phyloP scores from a whole-genome alignment of 345 rosid species.

The Gossypium arboreum region DNA sequence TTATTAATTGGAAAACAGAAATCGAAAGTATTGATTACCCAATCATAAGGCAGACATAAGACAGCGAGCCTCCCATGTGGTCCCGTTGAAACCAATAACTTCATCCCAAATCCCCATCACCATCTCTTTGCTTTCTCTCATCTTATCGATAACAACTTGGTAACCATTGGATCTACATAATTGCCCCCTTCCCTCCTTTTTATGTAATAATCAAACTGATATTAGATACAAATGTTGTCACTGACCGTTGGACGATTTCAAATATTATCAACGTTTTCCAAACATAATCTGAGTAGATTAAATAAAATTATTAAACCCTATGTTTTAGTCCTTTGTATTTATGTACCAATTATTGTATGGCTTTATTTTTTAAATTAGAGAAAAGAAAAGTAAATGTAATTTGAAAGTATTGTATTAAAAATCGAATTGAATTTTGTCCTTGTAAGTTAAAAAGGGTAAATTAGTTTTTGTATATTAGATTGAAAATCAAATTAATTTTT shows the following conservation, averaged over 20 bases:
- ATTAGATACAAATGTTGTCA: not conserved
- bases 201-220: not conserved
- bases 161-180: not conserved
- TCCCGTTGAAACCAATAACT: constrained; percentile 12
- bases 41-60: not conserved
- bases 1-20: not conserved
- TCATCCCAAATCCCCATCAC: not conserved
- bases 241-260: constrained; percentile 3
- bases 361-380: no score
- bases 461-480: no score
- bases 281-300: no score
- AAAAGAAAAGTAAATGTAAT: no score
- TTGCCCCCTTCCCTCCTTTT: not conserved
- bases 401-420: no score
- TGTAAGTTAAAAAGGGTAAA: no score
- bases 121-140: constrained; percentile 16
- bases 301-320: no score
- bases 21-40: not conserved
- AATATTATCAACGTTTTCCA: not conserved
- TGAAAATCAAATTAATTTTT: no score
- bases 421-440: accelerated
- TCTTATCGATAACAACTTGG: constrained; percentile 5
- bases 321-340: no score
- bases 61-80: constrained; percentile 9
- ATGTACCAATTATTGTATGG: no score